phyloP scores from a whole-genome alignment of 176 grass and related monocot species.

The Oryza rufipogon region DNA sequence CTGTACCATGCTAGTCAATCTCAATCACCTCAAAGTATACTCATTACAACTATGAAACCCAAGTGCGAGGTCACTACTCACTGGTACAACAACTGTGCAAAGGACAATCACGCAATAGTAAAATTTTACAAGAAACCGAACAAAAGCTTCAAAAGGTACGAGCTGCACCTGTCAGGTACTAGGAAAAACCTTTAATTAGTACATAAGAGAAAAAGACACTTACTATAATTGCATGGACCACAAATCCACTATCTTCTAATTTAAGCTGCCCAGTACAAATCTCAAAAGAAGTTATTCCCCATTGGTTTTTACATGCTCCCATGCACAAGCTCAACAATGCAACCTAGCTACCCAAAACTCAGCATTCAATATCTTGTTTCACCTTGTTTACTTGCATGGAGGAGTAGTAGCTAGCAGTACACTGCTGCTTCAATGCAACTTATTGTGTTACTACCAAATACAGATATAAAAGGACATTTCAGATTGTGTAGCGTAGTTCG shows the following conservation, averaged over 20 bases:
- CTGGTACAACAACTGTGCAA: not conserved
- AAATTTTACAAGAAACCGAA: not conserved
- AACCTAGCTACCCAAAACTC: slow-evolving; percentile 15
- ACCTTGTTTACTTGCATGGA: not conserved
- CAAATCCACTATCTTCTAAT: slow-evolving; percentile 50
- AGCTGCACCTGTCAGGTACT: slow-evolving; percentile 6
- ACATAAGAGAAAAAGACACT: slow-evolving; percentile 6
- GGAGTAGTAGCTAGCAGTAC: not conserved
- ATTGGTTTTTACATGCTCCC: slow-evolving; percentile 27
- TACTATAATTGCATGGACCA: slow-evolving; percentile 55
- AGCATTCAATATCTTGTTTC: not conserved
- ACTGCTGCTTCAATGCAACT: not conserved
- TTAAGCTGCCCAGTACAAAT: slow-evolving; percentile 43
- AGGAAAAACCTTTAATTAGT: slow-evolving; percentile 31
- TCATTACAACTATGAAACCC: slow-evolving; percentile 9
- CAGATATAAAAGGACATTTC: not conserved
- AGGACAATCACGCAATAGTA: slow-evolving; percentile 15
- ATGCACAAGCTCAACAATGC: slow-evolving; percentile 14
- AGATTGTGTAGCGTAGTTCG: not conserved
- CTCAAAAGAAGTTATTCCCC: slow-evolving; percentile 44
- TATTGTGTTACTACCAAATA: not conserved
- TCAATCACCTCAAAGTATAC: slow-evolving; percentile 19
- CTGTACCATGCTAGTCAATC: not conserved
- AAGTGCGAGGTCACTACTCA: slow-evolving; percentile 28
- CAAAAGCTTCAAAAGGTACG: slow-evolving; percentile 36